A percentile compares a stretch with the other conserved stretches of the same genome.
phyloP scores from a whole-genome alignment of 768 basidiomycete species.

The Paxillus ammoniavirescens region DNA sequence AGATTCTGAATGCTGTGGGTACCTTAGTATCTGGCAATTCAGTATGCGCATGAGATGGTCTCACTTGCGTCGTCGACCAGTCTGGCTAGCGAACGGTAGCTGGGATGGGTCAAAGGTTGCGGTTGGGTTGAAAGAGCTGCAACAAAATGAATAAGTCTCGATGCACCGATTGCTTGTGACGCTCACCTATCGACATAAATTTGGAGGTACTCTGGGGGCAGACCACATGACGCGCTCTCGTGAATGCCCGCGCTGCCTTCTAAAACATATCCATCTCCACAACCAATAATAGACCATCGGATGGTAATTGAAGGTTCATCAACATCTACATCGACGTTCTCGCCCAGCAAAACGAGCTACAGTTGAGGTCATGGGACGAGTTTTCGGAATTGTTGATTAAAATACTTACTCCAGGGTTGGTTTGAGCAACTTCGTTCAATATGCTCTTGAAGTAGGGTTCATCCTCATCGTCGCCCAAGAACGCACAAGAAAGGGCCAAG shows the following conservation, averaged over 20 bases:
- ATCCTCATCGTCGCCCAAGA: conserved; percentile 44
- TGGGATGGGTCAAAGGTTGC: conserved; percentile 44
- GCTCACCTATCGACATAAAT: conserved; percentile 52
- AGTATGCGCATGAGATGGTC: background rate
- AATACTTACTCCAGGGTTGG: conserved; percentile 44
- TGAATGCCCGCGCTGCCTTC: conserved; percentile 46
- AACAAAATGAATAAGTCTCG: background rate
- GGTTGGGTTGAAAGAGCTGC: conserved; percentile 36
- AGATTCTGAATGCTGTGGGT: conserved; percentile 49
- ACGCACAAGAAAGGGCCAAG: conserved; percentile 45
- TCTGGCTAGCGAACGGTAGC: conserved; percentile 42
- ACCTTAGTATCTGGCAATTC: background rate
- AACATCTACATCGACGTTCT: conserved; percentile 56
- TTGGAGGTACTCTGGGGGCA: conserved; percentile 41
- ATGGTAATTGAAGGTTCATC: conserved; percentile 57
- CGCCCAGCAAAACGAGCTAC: conserved; percentile 55
- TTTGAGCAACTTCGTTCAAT: conserved; percentile 40
- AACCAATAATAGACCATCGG: conserved; percentile 55
- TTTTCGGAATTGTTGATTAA: background rate
- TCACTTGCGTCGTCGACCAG: conserved; percentile 44
- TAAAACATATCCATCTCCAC: conserved; percentile 45
- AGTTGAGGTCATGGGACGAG: background rate
- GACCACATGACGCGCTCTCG: conserved; percentile 43
- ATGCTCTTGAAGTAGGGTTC: conserved; percentile 39
- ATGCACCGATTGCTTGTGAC: background rate